phyloP scores from a whole-genome alignment of 306 rosid genomes.

The Malus sieversii region DNA sequence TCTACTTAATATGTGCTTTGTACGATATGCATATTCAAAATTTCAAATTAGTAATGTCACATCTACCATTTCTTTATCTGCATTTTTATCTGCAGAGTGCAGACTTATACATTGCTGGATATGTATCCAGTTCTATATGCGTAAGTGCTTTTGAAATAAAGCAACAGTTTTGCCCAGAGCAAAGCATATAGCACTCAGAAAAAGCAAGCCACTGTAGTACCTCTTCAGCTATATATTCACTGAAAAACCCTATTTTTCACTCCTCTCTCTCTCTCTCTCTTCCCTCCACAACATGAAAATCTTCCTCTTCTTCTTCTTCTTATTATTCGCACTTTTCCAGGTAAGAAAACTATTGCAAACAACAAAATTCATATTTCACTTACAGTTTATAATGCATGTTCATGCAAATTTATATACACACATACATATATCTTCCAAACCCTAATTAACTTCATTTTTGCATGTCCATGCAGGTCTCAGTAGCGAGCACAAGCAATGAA shows the following conservation, averaged over 20 bases:
- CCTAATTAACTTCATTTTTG: too few relatives aligned
- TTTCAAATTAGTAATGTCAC: background rate
- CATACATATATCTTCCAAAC: too few relatives aligned
- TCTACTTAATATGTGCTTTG: too few relatives aligned
- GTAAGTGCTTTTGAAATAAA: background rate
- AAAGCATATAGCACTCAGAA: background rate
- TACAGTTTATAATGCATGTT: background rate
- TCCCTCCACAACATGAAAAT: slow-evolving; percentile 21
- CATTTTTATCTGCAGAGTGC: background rate
- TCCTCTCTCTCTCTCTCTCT: background rate
- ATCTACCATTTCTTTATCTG: background rate
- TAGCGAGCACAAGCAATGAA: background rate
- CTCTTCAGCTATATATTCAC: background rate
- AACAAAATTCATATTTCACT: background rate
- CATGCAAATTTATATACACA: background rate
- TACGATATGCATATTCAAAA: too few relatives aligned
- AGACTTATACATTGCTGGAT: background rate
- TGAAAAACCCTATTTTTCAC: background rate
- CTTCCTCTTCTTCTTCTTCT: slow-evolving; percentile 28
- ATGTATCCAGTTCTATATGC: background rate
- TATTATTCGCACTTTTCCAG: slow-evolving; percentile 43
- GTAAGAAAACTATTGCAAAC: slow-evolving; percentile 24
- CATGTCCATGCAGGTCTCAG: slow-evolving; percentile 34
- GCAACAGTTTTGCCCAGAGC: slow-evolving; percentile 7
- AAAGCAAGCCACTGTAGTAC: background rate